Percentiles rank a stretch among this genome's conserved stretches.
Evolutionary conservation across 1,284 basidiomycete genomes (phyloP).

Genomic region (Microbotryum intermedium): DNA sequence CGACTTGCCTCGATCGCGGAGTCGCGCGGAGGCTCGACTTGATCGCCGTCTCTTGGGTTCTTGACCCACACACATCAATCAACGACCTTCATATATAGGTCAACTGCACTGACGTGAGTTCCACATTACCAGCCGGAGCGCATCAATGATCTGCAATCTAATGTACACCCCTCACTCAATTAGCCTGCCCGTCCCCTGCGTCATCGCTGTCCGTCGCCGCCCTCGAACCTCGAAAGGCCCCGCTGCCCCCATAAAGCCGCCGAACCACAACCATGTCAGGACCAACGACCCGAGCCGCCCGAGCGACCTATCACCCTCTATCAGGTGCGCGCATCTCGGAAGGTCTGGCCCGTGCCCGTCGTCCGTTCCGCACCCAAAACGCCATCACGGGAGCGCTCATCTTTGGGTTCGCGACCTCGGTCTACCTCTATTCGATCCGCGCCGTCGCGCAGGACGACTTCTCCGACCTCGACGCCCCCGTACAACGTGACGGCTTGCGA

Average conservation of each 20-base stretch:
- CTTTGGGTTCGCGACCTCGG: conserved; percentile 65
- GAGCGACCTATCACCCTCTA: conserved; percentile 22
- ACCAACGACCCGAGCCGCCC: conserved; percentile 5
- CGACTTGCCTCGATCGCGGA: too few species aligned
- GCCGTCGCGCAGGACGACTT: conserved; percentile 91
- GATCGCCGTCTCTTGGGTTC: too few species aligned
- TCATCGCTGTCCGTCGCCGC: neutral
- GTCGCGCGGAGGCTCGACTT: too few species aligned
- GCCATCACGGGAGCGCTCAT: conserved; percentile 65
- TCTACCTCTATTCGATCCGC: conserved; percentile 86
- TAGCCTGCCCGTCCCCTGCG: neutral
- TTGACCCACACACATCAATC: too few species aligned
- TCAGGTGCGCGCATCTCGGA: conserved; percentile 54
- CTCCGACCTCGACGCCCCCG: conserved; percentile 31
- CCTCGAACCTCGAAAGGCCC: neutral
- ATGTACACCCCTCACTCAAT: too few species aligned
- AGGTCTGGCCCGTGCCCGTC: conserved; percentile 75
- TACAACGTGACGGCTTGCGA: conserved; percentile 1
- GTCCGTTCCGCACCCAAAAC: conserved; percentile 71
- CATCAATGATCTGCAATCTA: neutral
- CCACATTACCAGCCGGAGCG: neutral
- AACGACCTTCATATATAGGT: too few species aligned
- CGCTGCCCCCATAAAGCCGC: neutral
- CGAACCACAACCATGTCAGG: conserved; percentile 12
- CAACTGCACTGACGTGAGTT: neutral